Base-by-base conservation (phyloP, 129 eudicot species). In the Rutidosis leptorrhynchoides region DNA sequence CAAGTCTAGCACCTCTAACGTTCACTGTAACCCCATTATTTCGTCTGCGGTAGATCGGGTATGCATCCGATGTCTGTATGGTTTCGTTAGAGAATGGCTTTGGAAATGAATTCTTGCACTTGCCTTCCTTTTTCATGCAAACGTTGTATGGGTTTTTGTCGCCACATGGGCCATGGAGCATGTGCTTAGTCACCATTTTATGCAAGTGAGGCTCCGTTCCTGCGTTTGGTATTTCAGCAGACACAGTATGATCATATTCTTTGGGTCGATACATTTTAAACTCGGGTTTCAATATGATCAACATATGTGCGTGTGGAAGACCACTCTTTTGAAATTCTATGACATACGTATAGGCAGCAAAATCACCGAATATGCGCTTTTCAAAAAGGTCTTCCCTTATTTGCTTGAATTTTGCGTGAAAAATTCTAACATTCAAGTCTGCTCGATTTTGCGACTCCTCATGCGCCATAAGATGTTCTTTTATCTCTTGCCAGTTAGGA, bases 111-210 rank as follows among this genome's bases (percentile, higher is more conserved):
- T 15, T 26, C 24, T 15, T 66, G 58, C 1, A 57, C 65, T 30
- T 22, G 49, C 6, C 30, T 5, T 20, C 24, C 8, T 17, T 53
- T 53, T 53, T 21, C 28, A 9, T 21, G 10, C 71, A 68, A 1
- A 60, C 64, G 54, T 55, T 30, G 0, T 20, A 3, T 0, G 53
- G 19, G 17, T 75, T 80, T 3, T 65, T 12, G 2, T 1, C 5
- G 6, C 78, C 81, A 66, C 81, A 76, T 8, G 78, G 78, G 7
- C 78, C 84, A 61, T 75, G 81, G 7, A 76, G 42, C 81, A 75
- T 80, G 45, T 69, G 77, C 20, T 51, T 56, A 2, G 46, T 5
- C 1, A 80, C 84, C 7, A 27, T 58, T 3, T 7, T 15, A 15
- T 57, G 67, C 2, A 65, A 21, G 25, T 53, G 43, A 51, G 65